Evolutionary conservation across 352 stramenopile genomes (phyloP).

Genomic region (Plasmopara halstedii): DNA sequence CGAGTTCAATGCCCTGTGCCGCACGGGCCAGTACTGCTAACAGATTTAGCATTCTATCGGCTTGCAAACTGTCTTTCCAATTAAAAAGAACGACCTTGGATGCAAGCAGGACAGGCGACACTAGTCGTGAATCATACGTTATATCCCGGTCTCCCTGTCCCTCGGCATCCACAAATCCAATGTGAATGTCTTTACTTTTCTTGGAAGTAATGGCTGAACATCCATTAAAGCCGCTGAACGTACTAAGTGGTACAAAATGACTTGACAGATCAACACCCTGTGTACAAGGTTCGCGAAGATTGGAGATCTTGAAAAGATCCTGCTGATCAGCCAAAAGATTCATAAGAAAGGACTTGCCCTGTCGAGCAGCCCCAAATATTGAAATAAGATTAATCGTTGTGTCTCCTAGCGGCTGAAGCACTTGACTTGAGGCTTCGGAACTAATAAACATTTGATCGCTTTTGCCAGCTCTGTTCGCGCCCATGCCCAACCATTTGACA

Average conservation of each 20-base stretch:
- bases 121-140: slow-evolving; percentile 78
- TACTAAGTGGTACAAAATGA: slow-evolving; percentile 59
- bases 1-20: slow-evolving; percentile 73
- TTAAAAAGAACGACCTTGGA: slow-evolving; percentile 87
- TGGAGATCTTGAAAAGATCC: slow-evolving; percentile 85
- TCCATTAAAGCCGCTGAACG: slow-evolving; percentile 66
- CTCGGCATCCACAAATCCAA: slow-evolving; percentile 84
- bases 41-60: slow-evolving; percentile 80
- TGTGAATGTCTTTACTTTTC: slow-evolving; percentile 35
- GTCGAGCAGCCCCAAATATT: slow-evolving; percentile 77
- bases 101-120: slow-evolving; percentile 75
- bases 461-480: slow-evolving; percentile 24
- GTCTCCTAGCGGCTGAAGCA: slow-evolving; percentile 54
- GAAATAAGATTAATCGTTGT: slow-evolving; percentile 75
- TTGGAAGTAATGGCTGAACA: slow-evolving; percentile 31
- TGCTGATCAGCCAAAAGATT: slow-evolving; percentile 81
- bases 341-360: slow-evolving; percentile 85
- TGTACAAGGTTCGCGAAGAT: slow-evolving; percentile 77
- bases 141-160: slow-evolving; percentile 82
- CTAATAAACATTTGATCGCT: slow-evolving; percentile 70
- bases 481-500: slow-evolving; percentile 82
- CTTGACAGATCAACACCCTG: slow-evolving; percentile 78
- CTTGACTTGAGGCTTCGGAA: slow-evolving; percentile 40
- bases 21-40: slow-evolving; percentile 71
- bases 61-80: slow-evolving; percentile 84